phyloP scores from a whole-genome alignment of 2,329 filamentous ascomycete species.

The Diaporthe capsici region DNA sequence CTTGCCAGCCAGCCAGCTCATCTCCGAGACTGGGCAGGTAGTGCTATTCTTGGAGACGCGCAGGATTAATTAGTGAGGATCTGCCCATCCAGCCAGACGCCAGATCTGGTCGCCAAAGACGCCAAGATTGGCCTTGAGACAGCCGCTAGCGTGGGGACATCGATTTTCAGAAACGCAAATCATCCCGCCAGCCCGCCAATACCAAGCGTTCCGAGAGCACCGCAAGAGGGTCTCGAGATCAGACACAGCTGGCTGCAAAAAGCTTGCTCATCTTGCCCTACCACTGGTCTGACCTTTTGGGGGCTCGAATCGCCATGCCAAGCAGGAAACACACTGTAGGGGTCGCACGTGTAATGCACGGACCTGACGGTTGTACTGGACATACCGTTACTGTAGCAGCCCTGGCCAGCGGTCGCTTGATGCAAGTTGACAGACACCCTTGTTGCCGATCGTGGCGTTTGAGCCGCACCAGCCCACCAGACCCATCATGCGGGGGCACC shows the following conservation, averaged over 20 bases:
- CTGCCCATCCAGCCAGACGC: conserved; percentile 28
- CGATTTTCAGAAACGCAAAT: conserved; percentile 7
- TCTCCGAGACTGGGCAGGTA: conserved; percentile 22
- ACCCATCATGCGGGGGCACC: conserved; percentile 15
- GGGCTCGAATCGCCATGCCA: conserved; percentile 14
- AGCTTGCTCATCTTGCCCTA: conserved; percentile 25
- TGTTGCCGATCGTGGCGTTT: conserved; percentile 37
- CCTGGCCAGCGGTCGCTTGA: conserved; percentile 28
- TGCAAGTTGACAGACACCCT: conserved; percentile 24
- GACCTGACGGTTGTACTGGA: background rate
- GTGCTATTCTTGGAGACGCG: conserved; percentile 32
- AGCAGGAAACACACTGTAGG: background rate
- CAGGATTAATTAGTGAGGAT: conserved; percentile 27
- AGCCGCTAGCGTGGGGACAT: conserved; percentile 27
- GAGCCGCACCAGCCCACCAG: conserved; percentile 36
- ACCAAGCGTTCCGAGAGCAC: conserved; percentile 12
- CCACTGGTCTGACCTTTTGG: conserved; percentile 10
- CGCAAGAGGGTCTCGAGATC: background rate
- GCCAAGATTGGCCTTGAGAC: conserved; percentile 31
- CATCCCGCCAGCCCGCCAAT: conserved; percentile 2
- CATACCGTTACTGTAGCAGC: background rate
- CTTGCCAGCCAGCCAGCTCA: conserved; percentile 30
- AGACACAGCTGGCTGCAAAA: conserved; percentile 1
- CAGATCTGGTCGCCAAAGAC: conserved; percentile 25
- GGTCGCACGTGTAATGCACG: conserved; percentile 18